Conservation (phyloP, 257 asterid genomes). For the Jaltomata sinuosa region DNA sequence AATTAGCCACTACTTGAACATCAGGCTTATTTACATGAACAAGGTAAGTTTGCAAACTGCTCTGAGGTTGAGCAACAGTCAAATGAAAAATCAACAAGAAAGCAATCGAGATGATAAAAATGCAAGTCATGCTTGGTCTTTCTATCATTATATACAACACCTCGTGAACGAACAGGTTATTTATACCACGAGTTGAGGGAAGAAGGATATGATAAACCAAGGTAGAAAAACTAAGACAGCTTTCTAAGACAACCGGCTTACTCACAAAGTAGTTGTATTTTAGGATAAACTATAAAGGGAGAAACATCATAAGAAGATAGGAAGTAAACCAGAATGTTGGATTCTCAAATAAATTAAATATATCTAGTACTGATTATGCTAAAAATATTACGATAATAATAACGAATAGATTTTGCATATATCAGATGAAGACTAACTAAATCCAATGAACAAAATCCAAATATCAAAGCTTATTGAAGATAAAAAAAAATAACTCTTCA, state of each 20-base stretch:
- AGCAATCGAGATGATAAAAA: not conserved
- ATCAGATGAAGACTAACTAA: too few relatives aligned
- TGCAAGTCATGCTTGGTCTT: not conserved
- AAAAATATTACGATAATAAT: too few relatives aligned
- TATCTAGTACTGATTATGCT: too few relatives aligned
- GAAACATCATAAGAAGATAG: not conserved
- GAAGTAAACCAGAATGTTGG: not conserved
- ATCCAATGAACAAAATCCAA: not conserved
- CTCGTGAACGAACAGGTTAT: not conserved
- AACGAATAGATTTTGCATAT: too few relatives aligned
- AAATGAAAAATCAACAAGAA: not conserved
- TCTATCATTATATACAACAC: not conserved
- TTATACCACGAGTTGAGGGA: not conserved
- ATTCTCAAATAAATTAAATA: too few relatives aligned
- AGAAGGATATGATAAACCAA: not conserved
- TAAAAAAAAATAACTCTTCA: not conserved
- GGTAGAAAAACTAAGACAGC: not conserved
- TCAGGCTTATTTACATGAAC: constrained; percentile 8
- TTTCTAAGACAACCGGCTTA: not conserved
- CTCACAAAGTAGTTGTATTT: not conserved
- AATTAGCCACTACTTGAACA: not conserved
- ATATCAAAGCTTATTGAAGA: not conserved
- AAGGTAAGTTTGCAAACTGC: constrained; percentile 5
- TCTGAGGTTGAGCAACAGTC: not conserved
- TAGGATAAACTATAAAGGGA: not conserved